These are phyloP conservation scores for Onygena corvina DNA, from an alignment of 2,329 filamentous ascomycete species.

Conservation along the genomic window DNA sequence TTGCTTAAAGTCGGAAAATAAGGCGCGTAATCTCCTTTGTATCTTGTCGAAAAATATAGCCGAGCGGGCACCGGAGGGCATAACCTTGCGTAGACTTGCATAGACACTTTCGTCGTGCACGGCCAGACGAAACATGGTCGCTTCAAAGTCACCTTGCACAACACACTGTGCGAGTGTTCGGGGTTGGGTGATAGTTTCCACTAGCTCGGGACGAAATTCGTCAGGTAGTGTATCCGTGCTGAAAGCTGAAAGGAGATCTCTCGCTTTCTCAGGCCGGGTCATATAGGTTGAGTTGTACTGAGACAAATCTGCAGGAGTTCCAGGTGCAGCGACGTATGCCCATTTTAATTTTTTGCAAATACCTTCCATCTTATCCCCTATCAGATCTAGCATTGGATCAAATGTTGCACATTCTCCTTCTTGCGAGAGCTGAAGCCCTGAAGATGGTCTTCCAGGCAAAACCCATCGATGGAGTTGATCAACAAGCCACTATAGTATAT, in stretches of 20 bases:
- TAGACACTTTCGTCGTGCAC: slow-evolving; percentile 35
- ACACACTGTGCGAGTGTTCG: slow-evolving; percentile 33
- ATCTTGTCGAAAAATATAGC: slow-evolving; percentile 36
- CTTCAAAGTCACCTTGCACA: slow-evolving; percentile 35
- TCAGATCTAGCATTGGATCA: slow-evolving; percentile 23
- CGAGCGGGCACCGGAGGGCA: slow-evolving; percentile 32
- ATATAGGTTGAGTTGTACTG: slow-evolving; percentile 18
- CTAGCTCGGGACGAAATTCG: slow-evolving; percentile 32
- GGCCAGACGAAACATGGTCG: slow-evolving; percentile 36
- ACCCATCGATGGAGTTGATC: slow-evolving; percentile 31
- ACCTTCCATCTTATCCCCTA: slow-evolving; percentile 24
- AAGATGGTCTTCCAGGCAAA: slow-evolving; percentile 20
- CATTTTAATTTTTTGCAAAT: slow-evolving; percentile 27
- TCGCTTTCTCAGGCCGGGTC: slow-evolving; percentile 29
- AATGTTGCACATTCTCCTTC: slow-evolving; percentile 25
- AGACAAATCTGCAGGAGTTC: slow-evolving; percentile 8
- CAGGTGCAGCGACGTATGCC: slow-evolving; percentile 24
- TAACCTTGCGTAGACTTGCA: slow-evolving; percentile 31
- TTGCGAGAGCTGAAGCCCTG: slow-evolving; percentile 23
- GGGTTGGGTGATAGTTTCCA: slow-evolving; percentile 24
- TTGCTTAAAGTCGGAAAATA: slow-evolving; percentile 30
- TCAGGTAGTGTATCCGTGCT: slow-evolving; percentile 29
- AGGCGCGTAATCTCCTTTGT: slow-evolving; percentile 24
- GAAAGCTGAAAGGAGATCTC: slow-evolving; percentile 38
- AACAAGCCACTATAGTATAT: slow-evolving; percentile 29